Evolutionary conservation across 148 eudicot genomes (phyloP), one percentile per base, ranked within the genome.

Genomic region (Nepenthes mirabilis): DNA sequence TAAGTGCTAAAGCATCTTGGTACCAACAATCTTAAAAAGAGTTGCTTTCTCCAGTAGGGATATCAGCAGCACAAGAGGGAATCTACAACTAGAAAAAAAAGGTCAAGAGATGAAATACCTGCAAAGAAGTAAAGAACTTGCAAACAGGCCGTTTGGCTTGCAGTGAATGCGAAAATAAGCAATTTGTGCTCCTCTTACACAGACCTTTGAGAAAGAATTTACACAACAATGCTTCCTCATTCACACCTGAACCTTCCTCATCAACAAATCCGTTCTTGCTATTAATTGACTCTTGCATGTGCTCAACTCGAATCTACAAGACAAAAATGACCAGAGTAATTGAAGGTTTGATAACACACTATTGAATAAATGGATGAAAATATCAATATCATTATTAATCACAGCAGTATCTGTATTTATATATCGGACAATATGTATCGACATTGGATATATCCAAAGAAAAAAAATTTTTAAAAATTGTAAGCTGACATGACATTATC

Each of bases 131-230:
- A 64, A 85, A 83, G 74, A 73, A 93, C 75, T 69, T 86, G 85
- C 98, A 93, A 33, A 56, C 65, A 65, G 96, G 85, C 62, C 63
- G 76, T 58, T 65, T 84, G 52, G 85, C 83, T 75, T 77, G 75
- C 32, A 76, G 71, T 36, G 96, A 83, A 77, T 88, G 98, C 68
- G 94, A 72, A 73, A 77, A 93, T 33, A 37, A 11, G 65, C 96
- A 93, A 59, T 82, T 74, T 67, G 14, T 53, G 43, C 98, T 96
- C 78, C 83, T 77, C 70, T 70, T 93, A 78, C 98, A 93, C 62
- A 62, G 64, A 49, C 98, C 96, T 61, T 70, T 72, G 36, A 73
- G 57, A 65, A 82, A 93, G 70, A 66, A 93, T 77, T 65, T 82
- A 71, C 98, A 93, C 43, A 77, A 58, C 65, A 84, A 45, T 55